Base-by-base conservation (phyloP, 108 stramenopile species). In the Seminavis robusta region DNA sequence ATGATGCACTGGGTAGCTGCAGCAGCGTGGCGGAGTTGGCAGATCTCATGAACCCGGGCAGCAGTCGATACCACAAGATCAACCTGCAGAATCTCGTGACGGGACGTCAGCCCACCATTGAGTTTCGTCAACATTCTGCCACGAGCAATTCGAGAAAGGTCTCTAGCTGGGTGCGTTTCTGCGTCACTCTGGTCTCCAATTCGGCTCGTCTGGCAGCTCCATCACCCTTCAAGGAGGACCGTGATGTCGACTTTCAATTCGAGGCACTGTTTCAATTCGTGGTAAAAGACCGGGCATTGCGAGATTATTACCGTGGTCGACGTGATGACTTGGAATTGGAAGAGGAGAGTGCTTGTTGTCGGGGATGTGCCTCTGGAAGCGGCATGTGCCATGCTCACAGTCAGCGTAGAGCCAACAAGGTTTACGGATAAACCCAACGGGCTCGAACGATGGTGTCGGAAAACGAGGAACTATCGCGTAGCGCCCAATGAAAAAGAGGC, bases 61-160 rank as follows among this genome's bases (percentile, higher is more conserved):
- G 57, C 0, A 42, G 26, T 16, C 59, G 67, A 5, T 68, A 66
- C 49, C 83, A 71, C 74, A 86, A 86, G 48, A 52, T 83, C 32
- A 77, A 86, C 53, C 49, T 86, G 23, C 66, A 81, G 40, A 81
- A 86, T 52, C 47, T 86, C 8, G 33, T 39, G 20, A 43, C 34
- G 5, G 46, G 53, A 7, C 56, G 80, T 11, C 79, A 76, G 41
- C 79, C 74, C 9, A 76, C 76, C 29, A 57, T 86, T 1, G 85
- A 86, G 55, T 86, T 86, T 55, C 58, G 85, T 34, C 85, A 86
- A 20, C 85, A 86, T 46, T 60, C 74, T 8, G 65, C 76, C 4
- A 74, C 77, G 41, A 59, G 33, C 10, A 57, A 77, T 29, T 80
- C 74, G 36, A 51, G 33, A 11, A 71, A 77, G 16, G 39, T 83